phyloP scores from a whole-genome alignment of 768 basidiomycete species.

The Tricholoma sp. region DNA sequence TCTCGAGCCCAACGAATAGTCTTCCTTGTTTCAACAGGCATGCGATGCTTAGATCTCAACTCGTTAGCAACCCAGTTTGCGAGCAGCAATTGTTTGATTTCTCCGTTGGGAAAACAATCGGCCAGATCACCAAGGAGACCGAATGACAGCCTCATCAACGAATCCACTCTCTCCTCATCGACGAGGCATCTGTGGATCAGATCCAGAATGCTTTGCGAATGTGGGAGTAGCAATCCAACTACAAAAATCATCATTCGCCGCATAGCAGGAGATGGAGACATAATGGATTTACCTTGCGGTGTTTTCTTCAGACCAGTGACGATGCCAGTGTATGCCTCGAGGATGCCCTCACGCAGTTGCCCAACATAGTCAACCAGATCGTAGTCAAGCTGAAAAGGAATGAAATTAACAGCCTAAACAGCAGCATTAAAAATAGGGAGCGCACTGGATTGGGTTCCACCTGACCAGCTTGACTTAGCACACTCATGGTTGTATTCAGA shows the following conservation, averaged over 20 bases:
- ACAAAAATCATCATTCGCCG: conserved; percentile 8
- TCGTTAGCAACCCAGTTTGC: conserved; percentile 75
- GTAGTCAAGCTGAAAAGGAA: conserved; percentile 57
- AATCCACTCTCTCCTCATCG: conserved; percentile 83
- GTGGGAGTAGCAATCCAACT: conserved; percentile 58
- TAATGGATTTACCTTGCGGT: conserved; percentile 52
- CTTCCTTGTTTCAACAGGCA: conserved; percentile 77
- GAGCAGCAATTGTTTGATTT: conserved; percentile 76
- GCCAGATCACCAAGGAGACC: conserved; percentile 94
- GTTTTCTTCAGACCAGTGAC: conserved; percentile 87
- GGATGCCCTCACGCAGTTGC: conserved; percentile 86
- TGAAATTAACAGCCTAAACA: conserved; percentile 2
- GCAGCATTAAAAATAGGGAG: conserved; percentile 2
- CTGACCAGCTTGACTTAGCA: conserved; percentile 85
- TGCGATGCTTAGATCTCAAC: conserved; percentile 67
- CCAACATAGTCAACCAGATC: conserved; percentile 92
- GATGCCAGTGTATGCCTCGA: conserved; percentile 96
- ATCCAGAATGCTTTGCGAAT: conserved; percentile 72
- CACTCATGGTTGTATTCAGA: conserved; percentile 84
- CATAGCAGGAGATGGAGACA: not conserved
- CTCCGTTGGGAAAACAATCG: conserved; percentile 75
- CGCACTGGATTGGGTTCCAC: conserved; percentile 84
- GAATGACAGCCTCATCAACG: conserved; percentile 65
- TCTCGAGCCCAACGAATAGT: conserved; percentile 92
- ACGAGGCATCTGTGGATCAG: conserved; percentile 70